Percentiles rank a stretch among this genome's conserved stretches.
These are phyloP conservation scores for Cladorrhinum sp. DNA, from an alignment of 2,329 filamentous ascomycete genomes.

Conservation along the genomic window DNA sequence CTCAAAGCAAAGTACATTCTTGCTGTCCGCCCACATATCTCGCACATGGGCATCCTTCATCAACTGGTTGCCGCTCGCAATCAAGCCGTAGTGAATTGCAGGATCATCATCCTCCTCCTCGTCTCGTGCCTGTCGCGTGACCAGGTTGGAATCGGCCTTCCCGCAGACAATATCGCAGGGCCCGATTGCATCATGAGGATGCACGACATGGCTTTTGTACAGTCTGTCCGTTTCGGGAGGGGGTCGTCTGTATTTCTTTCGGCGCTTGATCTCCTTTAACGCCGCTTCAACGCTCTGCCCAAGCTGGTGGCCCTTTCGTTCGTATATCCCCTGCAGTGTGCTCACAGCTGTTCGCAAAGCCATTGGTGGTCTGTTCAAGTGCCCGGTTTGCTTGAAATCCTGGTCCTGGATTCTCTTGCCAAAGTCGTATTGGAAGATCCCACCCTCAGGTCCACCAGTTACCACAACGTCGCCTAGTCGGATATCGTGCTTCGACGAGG, in stretches of 20 bases:
- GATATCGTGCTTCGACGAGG: conserved; percentile 34
- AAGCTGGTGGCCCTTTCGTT: neutral
- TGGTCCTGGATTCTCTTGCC: conserved; percentile 25
- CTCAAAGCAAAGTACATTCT: conserved; percentile 33
- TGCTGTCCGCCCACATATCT: conserved; percentile 23
- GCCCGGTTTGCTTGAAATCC: neutral
- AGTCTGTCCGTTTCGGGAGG: neutral
- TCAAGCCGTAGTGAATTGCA: conserved; percentile 35
- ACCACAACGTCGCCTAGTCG: conserved; percentile 35
- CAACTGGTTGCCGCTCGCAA: conserved; percentile 33
- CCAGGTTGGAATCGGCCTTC: neutral
- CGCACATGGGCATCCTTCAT: conserved; percentile 31
- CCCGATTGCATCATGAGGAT: neutral
- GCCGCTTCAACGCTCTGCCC: neutral
- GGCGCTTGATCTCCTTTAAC: neutral
- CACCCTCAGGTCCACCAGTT: conserved; percentile 17
- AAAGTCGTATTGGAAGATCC: conserved; percentile 30
- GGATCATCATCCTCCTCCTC: neutral
- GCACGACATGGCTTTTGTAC: neutral
- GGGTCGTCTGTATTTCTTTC: neutral
- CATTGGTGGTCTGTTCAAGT: neutral
- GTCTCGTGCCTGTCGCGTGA: neutral
- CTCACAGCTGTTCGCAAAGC: neutral
- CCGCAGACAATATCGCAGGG: neutral
- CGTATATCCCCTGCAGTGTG: neutral